These are phyloP conservation scores for Elongisporangium prolatum DNA, from an alignment of 352 stramenopile genomes.

Conservation along the genomic window DNA sequence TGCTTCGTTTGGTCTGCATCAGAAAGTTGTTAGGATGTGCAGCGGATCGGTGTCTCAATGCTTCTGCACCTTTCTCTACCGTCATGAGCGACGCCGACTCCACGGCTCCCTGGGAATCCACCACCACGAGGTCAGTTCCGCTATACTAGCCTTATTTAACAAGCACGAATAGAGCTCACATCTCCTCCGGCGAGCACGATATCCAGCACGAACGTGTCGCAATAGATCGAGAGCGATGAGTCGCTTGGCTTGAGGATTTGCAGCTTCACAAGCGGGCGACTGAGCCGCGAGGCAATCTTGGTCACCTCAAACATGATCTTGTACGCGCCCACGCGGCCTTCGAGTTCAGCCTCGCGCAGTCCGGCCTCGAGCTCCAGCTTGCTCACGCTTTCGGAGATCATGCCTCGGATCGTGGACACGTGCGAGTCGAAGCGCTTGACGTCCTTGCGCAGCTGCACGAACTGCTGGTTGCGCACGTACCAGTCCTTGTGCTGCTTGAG, in stretches of 20 bases:
- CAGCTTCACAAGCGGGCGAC: constrained; percentile 79
- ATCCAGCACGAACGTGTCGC: constrained; percentile 86
- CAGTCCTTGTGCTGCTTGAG: constrained; percentile 88
- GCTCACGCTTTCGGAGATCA: constrained; percentile 79
- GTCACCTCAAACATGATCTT: constrained; percentile 89
- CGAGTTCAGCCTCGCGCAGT: constrained; percentile 76
- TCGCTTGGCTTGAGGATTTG: constrained; percentile 84
- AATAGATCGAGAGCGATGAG: constrained; percentile 83
- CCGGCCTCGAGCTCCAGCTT: constrained; percentile 80
- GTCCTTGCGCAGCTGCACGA: constrained; percentile 82
- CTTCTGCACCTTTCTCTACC: constrained; percentile 55
- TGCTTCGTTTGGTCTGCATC: constrained; percentile 82
- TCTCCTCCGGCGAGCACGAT: constrained; percentile 73
- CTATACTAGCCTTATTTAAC: not conserved
- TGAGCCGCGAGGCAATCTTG: constrained; percentile 83
- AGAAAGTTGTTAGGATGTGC: no score
- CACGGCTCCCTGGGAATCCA: constrained; percentile 29
- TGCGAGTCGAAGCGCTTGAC: constrained; percentile 75
- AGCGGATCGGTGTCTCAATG: no score
- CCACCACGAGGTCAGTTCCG: constrained; percentile 3
- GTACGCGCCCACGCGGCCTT: constrained; percentile 81
- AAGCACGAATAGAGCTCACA: constrained; percentile 11
- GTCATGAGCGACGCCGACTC: constrained; percentile 81
- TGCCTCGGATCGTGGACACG: constrained; percentile 57
- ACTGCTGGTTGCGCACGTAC: constrained; percentile 87